Conservation (phyloP, 2,329 filamentous ascomycete species). For the Huntiella omanensis region DNA sequence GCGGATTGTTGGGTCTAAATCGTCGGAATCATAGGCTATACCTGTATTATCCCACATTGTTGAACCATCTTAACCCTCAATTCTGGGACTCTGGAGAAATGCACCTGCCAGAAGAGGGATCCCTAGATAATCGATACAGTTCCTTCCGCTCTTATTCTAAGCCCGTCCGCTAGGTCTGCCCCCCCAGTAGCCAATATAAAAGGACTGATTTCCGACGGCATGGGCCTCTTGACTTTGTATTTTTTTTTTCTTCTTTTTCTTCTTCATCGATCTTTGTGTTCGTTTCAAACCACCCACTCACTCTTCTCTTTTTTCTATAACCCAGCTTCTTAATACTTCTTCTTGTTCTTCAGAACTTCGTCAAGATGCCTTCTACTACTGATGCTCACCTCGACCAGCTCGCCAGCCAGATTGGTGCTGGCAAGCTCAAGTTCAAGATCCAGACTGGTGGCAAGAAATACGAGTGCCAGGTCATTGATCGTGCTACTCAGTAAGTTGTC, state of each 20-base stretch:
- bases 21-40: too few relatives aligned
- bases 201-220: too few relatives aligned
- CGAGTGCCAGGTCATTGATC: conserved; percentile 25
- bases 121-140: too few relatives aligned
- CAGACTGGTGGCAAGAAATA: conserved; percentile 22
- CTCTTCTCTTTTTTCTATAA: background rate
- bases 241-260: background rate
- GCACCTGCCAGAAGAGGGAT: too few relatives aligned
- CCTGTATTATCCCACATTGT: too few relatives aligned
- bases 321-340: conserved; percentile 2
- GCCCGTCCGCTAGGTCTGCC: too few relatives aligned
- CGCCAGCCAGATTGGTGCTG: conserved; percentile 19
- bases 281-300: background rate
- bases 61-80: too few relatives aligned
- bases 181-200: too few relatives aligned
- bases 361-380: conserved; percentile 6
- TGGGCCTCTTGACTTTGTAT: background rate
- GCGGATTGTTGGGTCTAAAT: too few relatives aligned
- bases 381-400: conserved; percentile 12
- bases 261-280: conserved; percentile 4
- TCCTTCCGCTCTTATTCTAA: too few relatives aligned
- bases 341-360: conserved; percentile 12
- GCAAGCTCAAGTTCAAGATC: conserved; percentile 28
- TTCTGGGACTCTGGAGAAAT: too few relatives aligned
- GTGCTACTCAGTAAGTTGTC: conserved; percentile 23